These are phyloP conservation scores for Chrysosphaeria jannelii DNA, from an alignment of 2,329 filamentous ascomycete species.

Conservation along the genomic window DNA sequence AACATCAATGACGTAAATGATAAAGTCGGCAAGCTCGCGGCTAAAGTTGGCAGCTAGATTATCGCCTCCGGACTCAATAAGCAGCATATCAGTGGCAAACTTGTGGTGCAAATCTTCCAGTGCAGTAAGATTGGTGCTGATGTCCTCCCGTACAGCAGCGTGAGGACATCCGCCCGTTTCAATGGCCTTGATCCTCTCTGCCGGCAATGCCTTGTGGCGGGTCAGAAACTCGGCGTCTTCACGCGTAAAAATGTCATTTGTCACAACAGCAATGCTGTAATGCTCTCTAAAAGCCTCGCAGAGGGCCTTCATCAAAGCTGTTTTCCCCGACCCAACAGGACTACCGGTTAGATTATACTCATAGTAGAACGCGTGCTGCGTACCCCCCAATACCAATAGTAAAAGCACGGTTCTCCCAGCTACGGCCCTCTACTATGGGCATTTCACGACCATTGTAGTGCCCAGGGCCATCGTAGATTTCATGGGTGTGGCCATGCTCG, in stretches of 20 bases:
- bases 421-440: slow-evolving; percentile 66
- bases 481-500: slow-evolving; percentile 83
- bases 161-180: slow-evolving; percentile 95
- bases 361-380: slow-evolving; percentile 7
- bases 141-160: slow-evolving; percentile 90
- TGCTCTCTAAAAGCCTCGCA: slow-evolving; percentile 53
- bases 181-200: slow-evolving; percentile 69
- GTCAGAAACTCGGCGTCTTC: slow-evolving; percentile 97
- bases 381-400: slow-evolving; percentile 96
- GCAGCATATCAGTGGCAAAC: slow-evolving; percentile 56
- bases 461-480: slow-evolving; percentile 80
- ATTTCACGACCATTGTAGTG: slow-evolving; percentile 75
- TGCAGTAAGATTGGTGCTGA: slow-evolving; percentile 73
- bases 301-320: slow-evolving; percentile 81
- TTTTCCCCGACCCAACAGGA: slow-evolving; percentile 90
- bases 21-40: slow-evolving; percentile 82
- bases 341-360: slow-evolving; percentile 13
- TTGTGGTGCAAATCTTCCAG: slow-evolving; percentile 63
- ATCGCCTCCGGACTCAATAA: slow-evolving; percentile 89
- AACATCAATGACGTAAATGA: slow-evolving; percentile 96
- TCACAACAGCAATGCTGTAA: slow-evolving; percentile 80
- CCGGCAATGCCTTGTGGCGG: slow-evolving; percentile 51
- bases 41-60: slow-evolving; percentile 95
- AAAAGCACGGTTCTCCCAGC: slow-evolving; percentile 74
- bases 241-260: slow-evolving; percentile 95